Percentiles rank a stretch among this genome's conserved stretches.
Conservation (phyloP, 2,329 filamentous ascomycete genomes). For the Fonsecaea monophora region DNA sequence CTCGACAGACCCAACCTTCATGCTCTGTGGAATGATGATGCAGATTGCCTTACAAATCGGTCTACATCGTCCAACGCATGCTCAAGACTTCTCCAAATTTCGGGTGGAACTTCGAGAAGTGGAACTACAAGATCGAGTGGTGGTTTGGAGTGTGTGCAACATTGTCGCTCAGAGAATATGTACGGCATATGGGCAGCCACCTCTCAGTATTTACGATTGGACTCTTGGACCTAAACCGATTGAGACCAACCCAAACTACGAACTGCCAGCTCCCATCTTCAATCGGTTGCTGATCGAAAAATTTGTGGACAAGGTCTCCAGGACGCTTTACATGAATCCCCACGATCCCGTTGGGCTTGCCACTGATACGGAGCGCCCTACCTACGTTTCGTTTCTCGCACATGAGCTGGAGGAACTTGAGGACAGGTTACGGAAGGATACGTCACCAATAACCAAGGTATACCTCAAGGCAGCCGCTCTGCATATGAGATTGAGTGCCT, state of each 20-base stretch:
- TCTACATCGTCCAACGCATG: constrained; percentile 68
- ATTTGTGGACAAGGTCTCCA: constrained; percentile 65
- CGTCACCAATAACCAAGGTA: constrained; percentile 55
- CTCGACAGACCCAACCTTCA: constrained; percentile 69
- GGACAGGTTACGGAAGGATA: constrained; percentile 54
- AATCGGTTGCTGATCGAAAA: constrained; percentile 63
- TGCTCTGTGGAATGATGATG: constrained; percentile 71
- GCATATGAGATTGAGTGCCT: constrained; percentile 57
- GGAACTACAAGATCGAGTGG: constrained; percentile 68
- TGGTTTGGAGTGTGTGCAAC: constrained; percentile 73
- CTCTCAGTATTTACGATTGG: constrained; percentile 67
- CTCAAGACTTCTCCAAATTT: constrained; percentile 62
- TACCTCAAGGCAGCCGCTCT: constrained; percentile 56
- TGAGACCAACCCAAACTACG: constrained; percentile 52
- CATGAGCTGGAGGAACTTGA: constrained; percentile 60
- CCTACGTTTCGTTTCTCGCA: constrained; percentile 54
- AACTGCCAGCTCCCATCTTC: constrained; percentile 59
- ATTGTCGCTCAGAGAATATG: constrained; percentile 71
- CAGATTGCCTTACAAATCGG: constrained; percentile 72
- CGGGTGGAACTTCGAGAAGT: constrained; percentile 64
- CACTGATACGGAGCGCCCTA: constrained; percentile 52
- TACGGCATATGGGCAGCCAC: constrained; percentile 72
- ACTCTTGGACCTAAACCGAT: constrained; percentile 57
- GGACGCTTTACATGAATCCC: constrained; percentile 63
- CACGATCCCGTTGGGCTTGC: constrained; percentile 61